These are phyloP conservation scores for Anthracocystis setariae DNA, from an alignment of 1,284 basidiomycete species.

Conservation along the genomic window DNA sequence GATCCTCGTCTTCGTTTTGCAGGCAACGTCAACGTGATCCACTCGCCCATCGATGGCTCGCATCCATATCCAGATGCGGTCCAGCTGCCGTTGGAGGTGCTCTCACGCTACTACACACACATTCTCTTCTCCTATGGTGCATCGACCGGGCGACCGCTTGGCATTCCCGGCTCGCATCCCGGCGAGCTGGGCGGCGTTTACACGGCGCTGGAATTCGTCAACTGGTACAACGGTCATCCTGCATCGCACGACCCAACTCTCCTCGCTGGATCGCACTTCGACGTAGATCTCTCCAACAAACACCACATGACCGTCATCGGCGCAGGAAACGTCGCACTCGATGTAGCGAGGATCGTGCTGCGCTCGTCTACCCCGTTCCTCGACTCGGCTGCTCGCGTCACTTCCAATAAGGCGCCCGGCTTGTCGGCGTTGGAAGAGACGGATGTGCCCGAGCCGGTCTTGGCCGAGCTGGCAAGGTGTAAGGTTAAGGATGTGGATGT, in stretches of 20 bases:
- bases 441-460: conserved; percentile 82
- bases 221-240: conserved; percentile 98
- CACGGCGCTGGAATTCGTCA: conserved; percentile 86
- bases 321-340: conserved; percentile 95
- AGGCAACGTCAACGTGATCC: conserved; percentile 85
- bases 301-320: conserved; percentile 85
- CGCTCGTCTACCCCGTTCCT: conserved; percentile 60
- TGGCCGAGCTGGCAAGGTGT: conserved; percentile 77
- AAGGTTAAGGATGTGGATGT: conserved; percentile 81
- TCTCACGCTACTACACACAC: conserved; percentile 81
- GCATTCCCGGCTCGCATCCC: conserved; percentile 71
- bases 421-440: conserved; percentile 76
- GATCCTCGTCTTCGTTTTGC: conserved; percentile 73
- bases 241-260: conserved; percentile 59
- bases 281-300: conserved; percentile 72
- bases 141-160: conserved; percentile 71
- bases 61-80: conserved; percentile 71
- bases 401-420: conserved; percentile 35
- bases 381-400: conserved; percentile 16
- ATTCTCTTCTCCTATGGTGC: conserved; percentile 84
- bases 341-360: conserved; percentile 90
- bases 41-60: conserved; percentile 38
- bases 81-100: conserved; percentile 73
- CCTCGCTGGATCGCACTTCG: conserved; percentile 15
- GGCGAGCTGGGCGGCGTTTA: conserved; percentile 72